Evolutionary conservation across 176 grass and related monocot species (phyloP).

Genomic region (Oropetium thomaeum): DNA sequence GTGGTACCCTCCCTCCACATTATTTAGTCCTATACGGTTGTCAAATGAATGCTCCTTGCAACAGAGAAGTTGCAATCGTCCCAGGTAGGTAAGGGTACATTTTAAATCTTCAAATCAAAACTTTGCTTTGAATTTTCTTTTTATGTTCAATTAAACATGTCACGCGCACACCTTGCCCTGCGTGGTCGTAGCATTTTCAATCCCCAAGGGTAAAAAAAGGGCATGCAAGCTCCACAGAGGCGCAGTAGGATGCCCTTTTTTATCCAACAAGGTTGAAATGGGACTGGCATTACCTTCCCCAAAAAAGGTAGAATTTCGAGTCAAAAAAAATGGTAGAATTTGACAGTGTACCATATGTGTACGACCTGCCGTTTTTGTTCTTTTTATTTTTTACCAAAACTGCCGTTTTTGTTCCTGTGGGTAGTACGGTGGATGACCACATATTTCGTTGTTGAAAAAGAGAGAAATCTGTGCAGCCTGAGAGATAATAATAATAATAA

Average conservation of each 20-base stretch:
- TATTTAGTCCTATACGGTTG: neutral
- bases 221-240: neutral
- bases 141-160: neutral
- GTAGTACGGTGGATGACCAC: neutral
- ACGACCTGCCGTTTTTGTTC: slow-evolving; percentile 24
- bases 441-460: neutral
- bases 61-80: neutral
- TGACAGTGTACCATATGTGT: slow-evolving; percentile 33
- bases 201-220: neutral
- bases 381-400: too few relatives aligned
- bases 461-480: neutral
- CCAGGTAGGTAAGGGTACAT: neutral
- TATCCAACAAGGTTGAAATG: slow-evolving; percentile 13
- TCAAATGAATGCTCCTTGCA: too few relatives aligned
- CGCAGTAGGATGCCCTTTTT: neutral
- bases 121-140: neutral
- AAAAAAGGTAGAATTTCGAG: slow-evolving; percentile 28
- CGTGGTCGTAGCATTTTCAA: slow-evolving; percentile 23
- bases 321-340: slow-evolving; percentile 25
- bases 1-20: neutral
- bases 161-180: neutral
- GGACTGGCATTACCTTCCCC: slow-evolving; percentile 23
- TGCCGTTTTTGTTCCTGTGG: slow-evolving; percentile 18
- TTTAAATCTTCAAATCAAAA: neutral
- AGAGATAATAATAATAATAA: neutral